Evolutionary conservation across 352 stramenopile genomes (phyloP).

Genomic region (Pythium grandisporangium): DNA sequence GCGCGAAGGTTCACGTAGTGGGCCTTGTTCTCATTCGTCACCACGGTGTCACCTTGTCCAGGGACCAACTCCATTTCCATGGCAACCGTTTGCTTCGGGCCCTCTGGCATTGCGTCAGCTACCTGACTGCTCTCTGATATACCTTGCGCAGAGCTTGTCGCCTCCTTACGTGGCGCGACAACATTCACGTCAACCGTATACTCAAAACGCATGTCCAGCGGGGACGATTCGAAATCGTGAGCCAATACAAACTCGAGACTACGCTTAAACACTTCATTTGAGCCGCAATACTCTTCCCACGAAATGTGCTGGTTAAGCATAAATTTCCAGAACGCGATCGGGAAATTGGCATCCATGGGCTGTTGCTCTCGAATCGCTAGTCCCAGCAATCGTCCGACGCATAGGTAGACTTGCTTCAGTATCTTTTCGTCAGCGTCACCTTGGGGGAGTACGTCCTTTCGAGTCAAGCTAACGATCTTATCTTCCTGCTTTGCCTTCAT

Average conservation of each 20-base stretch:
- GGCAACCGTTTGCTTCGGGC: constrained; percentile 6
- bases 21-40: constrained; percentile 66
- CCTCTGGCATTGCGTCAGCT: background rate
- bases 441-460: constrained; percentile 32
- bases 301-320: constrained; percentile 29
- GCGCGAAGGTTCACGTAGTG: constrained; percentile 54
- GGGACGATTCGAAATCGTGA: constrained; percentile 45
- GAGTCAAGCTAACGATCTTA: constrained; percentile 19
- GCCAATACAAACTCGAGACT: constrained; percentile 58
- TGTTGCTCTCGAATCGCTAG: constrained; percentile 68
- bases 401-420: constrained; percentile 55
- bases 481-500: constrained; percentile 26
- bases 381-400: constrained; percentile 46
- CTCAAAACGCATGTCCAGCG: constrained; percentile 63
- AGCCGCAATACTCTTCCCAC: constrained; percentile 54
- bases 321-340: constrained; percentile 64
- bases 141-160: too few species aligned
- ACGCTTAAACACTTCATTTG: constrained; percentile 42
- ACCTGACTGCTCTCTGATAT: too few species aligned
- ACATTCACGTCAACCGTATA: constrained; percentile 38
- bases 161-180: constrained; percentile 9
- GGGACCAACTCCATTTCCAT: constrained; percentile 60
- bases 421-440: constrained; percentile 18
- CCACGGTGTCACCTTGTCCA: constrained; percentile 15
- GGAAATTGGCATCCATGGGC: constrained; percentile 43